These are phyloP conservation scores for Boletus vermiculosoides DNA, from an alignment of 768 basidiomycete species.

Conservation along the genomic window DNA sequence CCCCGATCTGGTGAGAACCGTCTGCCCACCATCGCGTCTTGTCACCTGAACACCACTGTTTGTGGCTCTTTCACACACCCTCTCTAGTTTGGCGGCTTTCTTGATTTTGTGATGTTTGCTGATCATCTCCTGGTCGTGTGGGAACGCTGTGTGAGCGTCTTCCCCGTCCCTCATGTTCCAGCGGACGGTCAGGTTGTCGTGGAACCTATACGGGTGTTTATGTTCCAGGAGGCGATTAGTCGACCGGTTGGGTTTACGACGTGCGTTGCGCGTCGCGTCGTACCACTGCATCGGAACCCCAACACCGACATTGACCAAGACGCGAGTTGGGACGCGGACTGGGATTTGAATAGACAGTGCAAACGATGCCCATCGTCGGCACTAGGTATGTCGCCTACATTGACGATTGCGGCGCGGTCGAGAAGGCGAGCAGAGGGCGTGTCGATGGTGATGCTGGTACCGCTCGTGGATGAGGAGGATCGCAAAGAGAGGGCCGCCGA, in stretches of 20 bases:
- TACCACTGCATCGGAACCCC: not conserved
- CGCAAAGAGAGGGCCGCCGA: not conserved
- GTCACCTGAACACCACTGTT: not conserved
- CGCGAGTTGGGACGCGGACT: not conserved
- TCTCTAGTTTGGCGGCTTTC: conserved; percentile 24
- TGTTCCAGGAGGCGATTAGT: conserved; percentile 25
- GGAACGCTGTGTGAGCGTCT: conserved; percentile 30
- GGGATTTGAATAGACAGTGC: not conserved
- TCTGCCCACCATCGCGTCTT: not conserved
- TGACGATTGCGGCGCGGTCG: conserved; percentile 28
- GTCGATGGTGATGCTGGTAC: conserved; percentile 27
- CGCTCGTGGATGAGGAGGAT: conserved; percentile 10
- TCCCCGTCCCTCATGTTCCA: conserved; percentile 23
- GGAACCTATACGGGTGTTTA: conserved; percentile 25
- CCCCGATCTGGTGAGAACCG: conserved; percentile 21
- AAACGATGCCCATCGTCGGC: not conserved
- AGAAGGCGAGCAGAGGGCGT: conserved; percentile 11
- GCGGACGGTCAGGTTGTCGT: conserved; percentile 19
- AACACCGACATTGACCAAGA: not conserved
- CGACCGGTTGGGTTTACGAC: conserved; percentile 30
- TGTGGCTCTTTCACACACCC: not conserved
- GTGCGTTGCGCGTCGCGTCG: conserved; percentile 16
- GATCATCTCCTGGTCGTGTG: conserved; percentile 27
- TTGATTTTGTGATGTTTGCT: conserved; percentile 26
- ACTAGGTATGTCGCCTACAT: conserved; percentile 6